Conservation (phyloP, 768 basidiomycete genomes). For the Pisolithus orientalis region DNA sequence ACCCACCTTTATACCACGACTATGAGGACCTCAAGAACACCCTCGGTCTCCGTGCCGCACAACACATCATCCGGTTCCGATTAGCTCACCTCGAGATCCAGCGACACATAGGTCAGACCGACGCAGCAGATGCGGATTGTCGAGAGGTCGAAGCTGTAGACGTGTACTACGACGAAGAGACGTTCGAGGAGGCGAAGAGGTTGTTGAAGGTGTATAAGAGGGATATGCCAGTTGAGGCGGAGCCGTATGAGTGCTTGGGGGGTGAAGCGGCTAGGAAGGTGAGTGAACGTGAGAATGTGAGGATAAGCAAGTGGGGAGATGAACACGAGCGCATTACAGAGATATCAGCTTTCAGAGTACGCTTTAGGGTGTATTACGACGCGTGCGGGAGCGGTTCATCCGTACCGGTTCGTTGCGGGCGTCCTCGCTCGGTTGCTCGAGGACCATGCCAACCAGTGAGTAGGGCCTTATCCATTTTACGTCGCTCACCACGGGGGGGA, state of each 20-base stretch:
- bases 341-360: slow-evolving; percentile 39
- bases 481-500: too few species aligned
- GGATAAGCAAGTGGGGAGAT: neutral
- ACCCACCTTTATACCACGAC: slow-evolving; percentile 42
- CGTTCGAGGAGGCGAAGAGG: slow-evolving; percentile 34
- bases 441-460: slow-evolving; percentile 36
- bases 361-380: slow-evolving; percentile 48
- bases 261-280: slow-evolving; percentile 31
- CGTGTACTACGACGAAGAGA: slow-evolving; percentile 25
- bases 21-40: slow-evolving; percentile 32
- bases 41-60: slow-evolving; percentile 34
- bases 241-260: slow-evolving; percentile 20
- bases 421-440: slow-evolving; percentile 48
- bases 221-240: slow-evolving; percentile 48
- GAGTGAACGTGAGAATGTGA: slow-evolving; percentile 2
- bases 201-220: slow-evolving; percentile 38
- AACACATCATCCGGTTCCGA: slow-evolving; percentile 35
- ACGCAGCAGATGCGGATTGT: slow-evolving; percentile 22
- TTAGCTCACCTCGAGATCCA: slow-evolving; percentile 32
- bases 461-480: too few species aligned
- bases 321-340: slow-evolving; percentile 29
- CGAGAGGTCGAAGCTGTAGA: slow-evolving; percentile 29
- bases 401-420: slow-evolving; percentile 63
- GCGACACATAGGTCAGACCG: slow-evolving; percentile 23
- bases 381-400: slow-evolving; percentile 57